A percentile compares a stretch with the other conserved stretches of the same genome.
Evolutionary conservation across 768 basidiomycete genomes (phyloP).

Genomic region (Tylopilus subfusipes): DNA sequence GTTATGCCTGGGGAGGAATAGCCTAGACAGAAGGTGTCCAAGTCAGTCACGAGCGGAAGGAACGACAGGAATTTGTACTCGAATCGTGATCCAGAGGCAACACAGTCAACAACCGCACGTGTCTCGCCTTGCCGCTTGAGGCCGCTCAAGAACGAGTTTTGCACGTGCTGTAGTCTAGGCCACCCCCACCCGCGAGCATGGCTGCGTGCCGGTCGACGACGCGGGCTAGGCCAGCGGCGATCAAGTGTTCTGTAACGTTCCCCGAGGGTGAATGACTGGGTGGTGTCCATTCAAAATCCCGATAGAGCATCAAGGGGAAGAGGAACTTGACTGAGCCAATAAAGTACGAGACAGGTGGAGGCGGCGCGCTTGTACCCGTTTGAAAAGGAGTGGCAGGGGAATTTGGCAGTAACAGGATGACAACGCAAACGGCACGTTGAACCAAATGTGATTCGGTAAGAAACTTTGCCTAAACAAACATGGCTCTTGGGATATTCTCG

Average conservation of each 20-base stretch:
- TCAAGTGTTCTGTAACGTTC: constrained; percentile 88
- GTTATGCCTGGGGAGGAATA: constrained; percentile 87
- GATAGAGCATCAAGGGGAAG: neutral
- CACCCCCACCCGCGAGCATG: constrained; percentile 78
- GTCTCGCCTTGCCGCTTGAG: constrained; percentile 89
- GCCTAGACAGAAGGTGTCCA: constrained; percentile 42
- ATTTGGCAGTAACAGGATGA: constrained; percentile 76
- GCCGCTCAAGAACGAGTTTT: constrained; percentile 78
- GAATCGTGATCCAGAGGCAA: constrained; percentile 92
- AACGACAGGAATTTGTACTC: constrained; percentile 50
- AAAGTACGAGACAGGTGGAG: constrained; percentile 75
- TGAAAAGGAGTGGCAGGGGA: constrained; percentile 81
- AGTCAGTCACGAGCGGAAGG: neutral
- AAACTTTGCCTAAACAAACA: constrained; percentile 69
- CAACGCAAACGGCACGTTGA: constrained; percentile 72
- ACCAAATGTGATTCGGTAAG: constrained; percentile 88
- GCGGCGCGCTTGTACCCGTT: constrained; percentile 47
- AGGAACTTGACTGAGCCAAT: constrained; percentile 73
- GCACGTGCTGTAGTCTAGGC: constrained; percentile 69
- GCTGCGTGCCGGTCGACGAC: constrained; percentile 98
- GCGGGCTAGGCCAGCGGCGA: constrained; percentile 80
- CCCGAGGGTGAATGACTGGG: constrained; percentile 83
- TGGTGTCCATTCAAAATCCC: neutral
- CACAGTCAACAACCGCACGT: constrained; percentile 87
- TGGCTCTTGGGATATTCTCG: constrained; percentile 47